These are phyloP conservation scores for Phytophthora quininea DNA, from an alignment of 352 stramenopile species.

Conservation along the genomic window DNA sequence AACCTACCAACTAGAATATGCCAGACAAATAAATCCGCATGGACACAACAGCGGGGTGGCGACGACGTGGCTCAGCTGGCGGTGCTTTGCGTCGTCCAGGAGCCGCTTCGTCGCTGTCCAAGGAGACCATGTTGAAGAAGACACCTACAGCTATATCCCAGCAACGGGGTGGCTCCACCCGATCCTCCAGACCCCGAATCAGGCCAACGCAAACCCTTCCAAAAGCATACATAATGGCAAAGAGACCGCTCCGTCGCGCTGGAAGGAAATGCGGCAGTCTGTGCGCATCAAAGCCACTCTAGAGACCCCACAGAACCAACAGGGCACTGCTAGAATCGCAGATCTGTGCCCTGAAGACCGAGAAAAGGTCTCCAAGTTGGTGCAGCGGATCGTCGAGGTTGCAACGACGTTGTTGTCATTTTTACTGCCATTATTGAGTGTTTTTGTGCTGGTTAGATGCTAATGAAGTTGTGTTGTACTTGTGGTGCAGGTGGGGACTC, in stretches of 20 bases:
- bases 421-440: constrained; percentile 2
- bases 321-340: constrained; percentile 51
- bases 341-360: constrained; percentile 79
- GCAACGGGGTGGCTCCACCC: not conserved
- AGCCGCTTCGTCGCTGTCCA: constrained; percentile 8
- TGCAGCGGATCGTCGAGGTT: constrained; percentile 77
- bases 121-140: constrained; percentile 5
- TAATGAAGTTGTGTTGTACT: not conserved
- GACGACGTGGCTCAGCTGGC: constrained; percentile 4
- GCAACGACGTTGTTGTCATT: not conserved
- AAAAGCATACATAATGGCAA: constrained; percentile 10
- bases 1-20: too few relatives aligned
- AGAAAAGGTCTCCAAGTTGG: constrained; percentile 82
- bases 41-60: constrained; percentile 21
- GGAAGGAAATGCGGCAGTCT: constrained; percentile 73
- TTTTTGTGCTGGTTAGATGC: constrained; percentile 6
- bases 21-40: too few relatives aligned
- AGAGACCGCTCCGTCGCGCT: constrained; percentile 45
- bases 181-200: constrained; percentile 17
- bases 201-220: constrained; percentile 11
- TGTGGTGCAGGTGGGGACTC: constrained; percentile 36
- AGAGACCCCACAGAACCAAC: constrained; percentile 32
- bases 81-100: constrained; percentile 10
- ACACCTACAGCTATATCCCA: constrained; percentile 13
- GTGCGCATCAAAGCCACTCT: constrained; percentile 62